These are phyloP conservation scores for Wallacemonas sp. DNA, from an alignment of 208 protist genomes.

Conservation along the genomic window DNA sequence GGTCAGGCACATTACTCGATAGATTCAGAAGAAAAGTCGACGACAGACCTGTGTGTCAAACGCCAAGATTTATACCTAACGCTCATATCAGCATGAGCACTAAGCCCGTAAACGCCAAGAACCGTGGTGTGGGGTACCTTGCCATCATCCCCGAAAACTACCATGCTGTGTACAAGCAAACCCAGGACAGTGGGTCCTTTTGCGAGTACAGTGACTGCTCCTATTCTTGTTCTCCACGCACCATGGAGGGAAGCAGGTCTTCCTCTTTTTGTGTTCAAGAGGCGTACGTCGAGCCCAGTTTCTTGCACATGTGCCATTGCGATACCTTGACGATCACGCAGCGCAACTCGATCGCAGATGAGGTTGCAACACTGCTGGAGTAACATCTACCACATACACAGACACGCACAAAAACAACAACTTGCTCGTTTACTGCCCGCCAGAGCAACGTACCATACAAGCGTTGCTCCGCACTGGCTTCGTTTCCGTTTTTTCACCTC, in stretches of 20 bases:
- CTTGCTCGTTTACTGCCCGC: no score
- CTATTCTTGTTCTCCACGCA: not conserved
- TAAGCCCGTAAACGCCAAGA: no score
- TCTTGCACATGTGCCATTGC: not conserved
- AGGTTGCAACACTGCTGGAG: not conserved
- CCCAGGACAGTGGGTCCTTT: not conserved
- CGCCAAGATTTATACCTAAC: no score
- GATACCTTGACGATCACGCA: not conserved
- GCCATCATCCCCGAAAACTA: no score
- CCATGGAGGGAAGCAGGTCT: not conserved
- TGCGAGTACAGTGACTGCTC: not conserved
- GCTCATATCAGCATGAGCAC: no score
- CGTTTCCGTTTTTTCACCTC: conserved; percentile 1
- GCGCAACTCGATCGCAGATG: not conserved
- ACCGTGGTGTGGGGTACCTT: no score
- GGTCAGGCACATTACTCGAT: no score
- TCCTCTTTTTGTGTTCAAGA: not conserved
- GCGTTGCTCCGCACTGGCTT: no score
- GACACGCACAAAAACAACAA: no score
- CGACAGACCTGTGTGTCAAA: no score
- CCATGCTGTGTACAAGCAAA: not conserved
- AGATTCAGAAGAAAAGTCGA: no score
- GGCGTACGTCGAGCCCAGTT: not conserved
- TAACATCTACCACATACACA: not conserved
- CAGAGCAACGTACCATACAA: no score